Percentiles rank a stretch among this genome's conserved stretches.
phyloP scores from a whole-genome alignment of 257 asterid genomes.

The Sherardia arvensis region DNA sequence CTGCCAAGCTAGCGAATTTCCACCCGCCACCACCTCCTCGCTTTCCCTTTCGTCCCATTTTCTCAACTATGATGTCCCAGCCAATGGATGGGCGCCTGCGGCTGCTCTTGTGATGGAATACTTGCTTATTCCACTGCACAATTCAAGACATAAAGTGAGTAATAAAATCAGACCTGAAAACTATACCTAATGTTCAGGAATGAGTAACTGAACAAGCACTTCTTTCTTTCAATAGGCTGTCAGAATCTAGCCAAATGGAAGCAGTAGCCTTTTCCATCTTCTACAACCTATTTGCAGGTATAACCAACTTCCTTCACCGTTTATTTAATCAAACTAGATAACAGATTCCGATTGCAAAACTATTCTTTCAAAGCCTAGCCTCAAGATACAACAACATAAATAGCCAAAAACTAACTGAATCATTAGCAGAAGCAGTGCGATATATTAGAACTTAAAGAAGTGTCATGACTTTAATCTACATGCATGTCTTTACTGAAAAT shows the following conservation, averaged over 20 bases:
- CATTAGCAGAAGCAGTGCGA: background rate
- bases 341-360: background rate
- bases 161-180: background rate
- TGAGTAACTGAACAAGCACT: background rate
- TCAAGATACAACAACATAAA: background rate
- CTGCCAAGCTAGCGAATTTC: conserved; percentile 71
- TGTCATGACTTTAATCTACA: too few species aligned
- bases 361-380: background rate
- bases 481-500: background rate
- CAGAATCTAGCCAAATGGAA: background rate
- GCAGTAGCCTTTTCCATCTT: background rate
- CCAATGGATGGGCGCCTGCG: conserved; percentile 85
- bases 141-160: background rate
- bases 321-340: background rate
- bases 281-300: background rate
- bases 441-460: background rate
- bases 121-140: conserved; percentile 55
- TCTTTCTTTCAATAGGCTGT: background rate
- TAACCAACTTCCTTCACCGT: background rate
- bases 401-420: background rate
- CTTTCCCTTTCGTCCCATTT: conserved; percentile 59
- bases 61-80: conserved; percentile 87
- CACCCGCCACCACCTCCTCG: conserved; percentile 88
- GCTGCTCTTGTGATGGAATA: conserved; percentile 81
- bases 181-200: background rate